phyloP scores from a whole-genome alignment of 169 alveolate species.

The Pseudocohnilembus persalinus region DNA sequence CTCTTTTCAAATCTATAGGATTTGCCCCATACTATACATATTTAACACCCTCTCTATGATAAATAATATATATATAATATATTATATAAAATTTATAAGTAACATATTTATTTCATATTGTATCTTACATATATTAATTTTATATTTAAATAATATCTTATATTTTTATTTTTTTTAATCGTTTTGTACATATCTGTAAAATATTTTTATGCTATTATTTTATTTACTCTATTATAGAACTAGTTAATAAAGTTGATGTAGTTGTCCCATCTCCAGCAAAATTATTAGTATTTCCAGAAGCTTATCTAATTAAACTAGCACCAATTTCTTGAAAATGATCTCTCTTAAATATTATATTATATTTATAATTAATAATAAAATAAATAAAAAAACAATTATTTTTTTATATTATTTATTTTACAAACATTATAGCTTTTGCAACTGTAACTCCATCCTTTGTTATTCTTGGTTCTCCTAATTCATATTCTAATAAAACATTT shows the following conservation, averaged over 20 bases:
- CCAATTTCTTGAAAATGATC: conserved; percentile 62
- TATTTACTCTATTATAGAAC: conserved; percentile 37
- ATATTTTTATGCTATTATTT: no score
- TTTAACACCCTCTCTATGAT: conserved; percentile 24
- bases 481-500: conserved; percentile 66
- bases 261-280: conserved; percentile 82
- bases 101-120: neutral
- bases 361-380: neutral
- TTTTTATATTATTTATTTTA: no score
- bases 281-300: conserved; percentile 51
- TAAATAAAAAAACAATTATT: neutral
- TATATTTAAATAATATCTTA: no score
- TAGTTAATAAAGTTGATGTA: conserved; percentile 56
- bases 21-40: conserved; percentile 52
- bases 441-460: conserved; percentile 84
- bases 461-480: conserved; percentile 66
- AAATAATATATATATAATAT: neutral
- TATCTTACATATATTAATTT: neutral
- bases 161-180: no score
- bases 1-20: conserved; percentile 62
- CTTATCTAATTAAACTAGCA: conserved; percentile 55
- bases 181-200: no score
- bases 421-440: conserved; percentile 46
- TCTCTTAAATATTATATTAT: conserved; percentile 1
- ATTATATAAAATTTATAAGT: neutral